Percentiles rank a stretch among this genome's conserved stretches.
Conservation (phyloP, 1,284 basidiomycete genomes). For the Rhodotorula sp. region DNA sequence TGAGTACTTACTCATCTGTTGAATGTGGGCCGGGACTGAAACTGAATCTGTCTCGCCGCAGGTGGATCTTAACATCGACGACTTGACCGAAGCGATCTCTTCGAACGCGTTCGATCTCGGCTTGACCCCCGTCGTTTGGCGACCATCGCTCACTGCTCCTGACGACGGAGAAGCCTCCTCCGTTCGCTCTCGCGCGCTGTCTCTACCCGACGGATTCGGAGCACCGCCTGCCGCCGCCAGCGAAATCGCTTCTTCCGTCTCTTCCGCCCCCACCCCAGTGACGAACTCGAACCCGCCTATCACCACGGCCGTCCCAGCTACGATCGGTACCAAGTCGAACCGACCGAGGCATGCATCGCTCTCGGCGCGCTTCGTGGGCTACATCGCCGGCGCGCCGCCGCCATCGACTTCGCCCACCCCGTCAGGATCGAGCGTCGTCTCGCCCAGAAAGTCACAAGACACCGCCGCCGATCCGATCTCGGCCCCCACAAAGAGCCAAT, state of each 20-base stretch:
- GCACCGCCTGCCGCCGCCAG: not conserved
- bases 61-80: constrained; percentile 37
- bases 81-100: constrained; percentile 37
- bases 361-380: constrained; percentile 35
- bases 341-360: constrained; percentile 33
- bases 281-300: not conserved
- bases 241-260: not conserved
- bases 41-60: not conserved
- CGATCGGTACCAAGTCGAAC: not conserved
- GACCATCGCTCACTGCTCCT: not conserved
- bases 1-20: not conserved
- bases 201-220: not conserved
- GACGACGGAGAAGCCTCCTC: not conserved
- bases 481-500: not conserved
- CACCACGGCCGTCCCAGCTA: too few relatives aligned
- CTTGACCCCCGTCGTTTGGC: not conserved
- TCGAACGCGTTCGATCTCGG: constrained; percentile 37
- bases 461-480: not conserved
- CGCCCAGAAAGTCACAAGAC: not conserved
- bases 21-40: fast-evolving
- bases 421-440: not conserved
- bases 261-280: not conserved
- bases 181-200: not conserved
- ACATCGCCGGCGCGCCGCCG: constrained; percentile 5
- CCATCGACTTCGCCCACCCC: not conserved